A percentile compares a stretch with the other conserved stretches of the same genome.
Evolutionary conservation across 1,284 basidiomycete genomes (phyloP).

Genomic region (Ustilago bromivora): DNA sequence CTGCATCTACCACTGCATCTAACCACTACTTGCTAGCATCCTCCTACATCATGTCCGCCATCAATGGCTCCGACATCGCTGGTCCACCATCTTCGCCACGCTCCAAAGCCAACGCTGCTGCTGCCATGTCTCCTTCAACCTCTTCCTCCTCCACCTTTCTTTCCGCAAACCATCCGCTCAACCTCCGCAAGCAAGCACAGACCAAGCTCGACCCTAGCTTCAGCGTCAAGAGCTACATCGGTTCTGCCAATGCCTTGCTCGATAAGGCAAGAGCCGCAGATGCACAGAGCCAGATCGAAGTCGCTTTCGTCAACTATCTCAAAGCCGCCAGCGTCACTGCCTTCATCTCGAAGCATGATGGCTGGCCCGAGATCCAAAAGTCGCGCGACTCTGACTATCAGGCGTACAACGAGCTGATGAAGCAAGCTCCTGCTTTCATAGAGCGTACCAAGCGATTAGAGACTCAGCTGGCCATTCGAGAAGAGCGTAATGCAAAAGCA

Average conservation of each 20-base stretch:
- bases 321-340: slow-evolving; percentile 66
- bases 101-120: not conserved
- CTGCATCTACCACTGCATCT: not conserved
- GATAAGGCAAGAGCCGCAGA: slow-evolving; percentile 67
- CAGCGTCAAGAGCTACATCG: slow-evolving; percentile 66
- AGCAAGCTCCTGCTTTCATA: slow-evolving; percentile 63
- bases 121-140: slow-evolving; percentile 6
- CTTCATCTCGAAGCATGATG: slow-evolving; percentile 66
- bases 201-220: slow-evolving; percentile 63
- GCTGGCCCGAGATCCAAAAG: slow-evolving; percentile 59
- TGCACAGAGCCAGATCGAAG: slow-evolving; percentile 63
- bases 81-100: not conserved
- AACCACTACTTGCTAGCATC: not conserved
- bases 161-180: slow-evolving; percentile 65
- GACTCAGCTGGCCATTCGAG: slow-evolving; percentile 55
- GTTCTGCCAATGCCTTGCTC: slow-evolving; percentile 65
- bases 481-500: slow-evolving; percentile 54
- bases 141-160: slow-evolving; percentile 31
- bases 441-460: slow-evolving; percentile 61
- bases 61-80: slow-evolving; percentile 12
- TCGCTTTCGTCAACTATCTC: slow-evolving; percentile 69
- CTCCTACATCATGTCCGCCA: slow-evolving; percentile 32
- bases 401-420: slow-evolving; percentile 66
- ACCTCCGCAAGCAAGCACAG: slow-evolving; percentile 64
- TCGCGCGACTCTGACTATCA: slow-evolving; percentile 56